Evolutionary conservation across 805 yeast species (phyloP), one percentile per base, ranked within the genome.

Genomic region (Komagataella mondaviorum): DNA sequence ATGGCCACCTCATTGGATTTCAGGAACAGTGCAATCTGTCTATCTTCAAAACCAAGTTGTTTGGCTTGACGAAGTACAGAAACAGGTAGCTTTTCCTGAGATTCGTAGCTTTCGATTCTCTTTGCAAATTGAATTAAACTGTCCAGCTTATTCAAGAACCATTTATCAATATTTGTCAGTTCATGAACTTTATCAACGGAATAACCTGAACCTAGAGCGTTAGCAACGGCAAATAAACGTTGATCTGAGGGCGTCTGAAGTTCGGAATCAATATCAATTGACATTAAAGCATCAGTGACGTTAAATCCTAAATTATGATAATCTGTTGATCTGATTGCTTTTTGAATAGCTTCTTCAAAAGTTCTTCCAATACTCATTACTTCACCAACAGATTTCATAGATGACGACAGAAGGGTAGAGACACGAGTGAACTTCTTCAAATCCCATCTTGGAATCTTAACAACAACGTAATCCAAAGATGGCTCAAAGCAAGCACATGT

Each of bases 331-430:
- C 99, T 80, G 59, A 93, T 89, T 53, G 98, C 99, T 72, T 91
- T 91, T 69, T 93, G 99, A 57, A 91, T 87, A 7, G 97, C 96
- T 67, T 91, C 99, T 70, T 91, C 99, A 59, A 91, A 91, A 23
- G 95, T 91, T 68, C 99, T 79, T 63, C 99, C 99, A 63, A 91
- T 88, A 59, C 91, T 79, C 99, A 91, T 91, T 51, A 93, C 98
- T 69, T 91, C 99, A 75, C 99, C 99, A 57, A 91, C 98, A 55
- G 97, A 89, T 72, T 91, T 91, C 99, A 91, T 91, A 30, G 96
- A 81, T 1, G 97, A 89, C 7, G 93, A 85, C 60, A 91, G 78
- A 65, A 82, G 76, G 50, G 87, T 83, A 18, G 95, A 85, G 44
- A 91, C 98, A 66, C 96, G 79, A 55, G 91, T 87, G 71, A 91